Base-by-base conservation (phyloP, 2,329 filamentous ascomycete species). In the Orbilia quercus region DNA sequence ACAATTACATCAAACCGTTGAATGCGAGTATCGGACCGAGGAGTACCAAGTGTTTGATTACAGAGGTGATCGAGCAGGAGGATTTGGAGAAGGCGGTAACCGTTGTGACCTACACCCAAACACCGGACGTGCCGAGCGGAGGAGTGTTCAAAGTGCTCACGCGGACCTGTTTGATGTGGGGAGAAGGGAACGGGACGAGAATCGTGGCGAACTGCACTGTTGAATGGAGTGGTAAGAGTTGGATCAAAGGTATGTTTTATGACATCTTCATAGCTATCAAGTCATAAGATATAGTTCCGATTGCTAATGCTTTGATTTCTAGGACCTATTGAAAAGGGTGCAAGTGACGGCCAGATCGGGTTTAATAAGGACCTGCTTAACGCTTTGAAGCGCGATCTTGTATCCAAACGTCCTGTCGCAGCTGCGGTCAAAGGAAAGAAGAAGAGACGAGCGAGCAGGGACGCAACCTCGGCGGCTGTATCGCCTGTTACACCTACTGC, bases 161-260 rank as follows among this genome's bases (percentile, higher is more conserved):
- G 1, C 91, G 90, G 77, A 99, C 98, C 79, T 96, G 96, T 79
- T 84, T 99, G 20, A 91, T 91, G 57, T 99, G 95, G 95, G 92
- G 89, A 2, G 70, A 74, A 31, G 64, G 62, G 1, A 71, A 64
- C 23, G 75, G 45, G 40, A 99, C 96, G 0, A 87, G 92, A 25
- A 82, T 99, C 28, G 88, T 95, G 74, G 90, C 94, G 82, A 97
- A 90, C 76, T 97, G 92, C 80, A 90, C 88, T 1, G 91, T 97
- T 45, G 96, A 99, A 79, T 99, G 96, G 96, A 89, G 90, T 2
- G 93, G 93, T 77, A 99, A 98, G 84, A 97, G 93, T 83, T 99
- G 95, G 95, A 83, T 99, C 48, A 97, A 95, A 83, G 91, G 93
- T 96, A 83, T 79, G 84, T 79, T 74, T 3, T 7, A 3, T 12